These are phyloP conservation scores for Salix brachista DNA, from an alignment of 345 rosid genomes.

Conservation along the genomic window DNA sequence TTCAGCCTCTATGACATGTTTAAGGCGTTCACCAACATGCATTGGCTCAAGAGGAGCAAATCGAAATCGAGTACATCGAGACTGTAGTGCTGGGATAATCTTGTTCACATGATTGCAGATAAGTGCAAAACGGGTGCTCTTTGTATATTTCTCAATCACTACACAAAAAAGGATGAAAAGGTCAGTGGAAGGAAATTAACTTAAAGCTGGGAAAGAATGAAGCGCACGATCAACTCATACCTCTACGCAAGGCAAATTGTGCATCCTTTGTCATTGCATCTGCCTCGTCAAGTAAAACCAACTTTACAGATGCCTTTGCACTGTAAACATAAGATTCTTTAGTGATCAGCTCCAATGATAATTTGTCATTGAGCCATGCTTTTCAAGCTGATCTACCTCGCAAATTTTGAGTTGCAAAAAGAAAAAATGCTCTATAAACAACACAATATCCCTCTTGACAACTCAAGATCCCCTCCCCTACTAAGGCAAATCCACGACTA, in stretches of 20 bases:
- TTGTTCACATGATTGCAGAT: constrained; percentile 94
- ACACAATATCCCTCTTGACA: no score
- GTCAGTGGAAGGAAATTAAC: constrained; percentile 7
- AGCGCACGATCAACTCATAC: constrained; percentile 20
- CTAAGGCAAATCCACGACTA: no score
- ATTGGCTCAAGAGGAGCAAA: constrained; percentile 87
- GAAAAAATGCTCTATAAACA: neutral
- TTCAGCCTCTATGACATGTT: constrained; percentile 73
- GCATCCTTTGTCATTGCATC: constrained; percentile 99
- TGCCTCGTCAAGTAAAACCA: constrained; percentile 90
- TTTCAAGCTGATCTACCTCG: neutral
- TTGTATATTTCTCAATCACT: constrained; percentile 97
- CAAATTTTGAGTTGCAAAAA: neutral
- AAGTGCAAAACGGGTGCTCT: constrained; percentile 88
- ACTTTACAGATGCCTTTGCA: constrained; percentile 66
- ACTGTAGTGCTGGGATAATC: constrained; percentile 95
- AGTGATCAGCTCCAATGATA: constrained; percentile 1
- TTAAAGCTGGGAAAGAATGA: neutral
- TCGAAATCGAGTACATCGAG: constrained; percentile 93
- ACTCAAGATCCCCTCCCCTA: no score
- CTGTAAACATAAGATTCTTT: constrained; percentile 32
- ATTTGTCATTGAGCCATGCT: neutral
- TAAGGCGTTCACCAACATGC: constrained; percentile 74
- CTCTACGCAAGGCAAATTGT: constrained; percentile 95
- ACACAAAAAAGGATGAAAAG: constrained; percentile 15